Evolutionary conservation across 2,329 filamentous ascomycete species (phyloP).

Genomic region (Sordariomycetes sp.): DNA sequence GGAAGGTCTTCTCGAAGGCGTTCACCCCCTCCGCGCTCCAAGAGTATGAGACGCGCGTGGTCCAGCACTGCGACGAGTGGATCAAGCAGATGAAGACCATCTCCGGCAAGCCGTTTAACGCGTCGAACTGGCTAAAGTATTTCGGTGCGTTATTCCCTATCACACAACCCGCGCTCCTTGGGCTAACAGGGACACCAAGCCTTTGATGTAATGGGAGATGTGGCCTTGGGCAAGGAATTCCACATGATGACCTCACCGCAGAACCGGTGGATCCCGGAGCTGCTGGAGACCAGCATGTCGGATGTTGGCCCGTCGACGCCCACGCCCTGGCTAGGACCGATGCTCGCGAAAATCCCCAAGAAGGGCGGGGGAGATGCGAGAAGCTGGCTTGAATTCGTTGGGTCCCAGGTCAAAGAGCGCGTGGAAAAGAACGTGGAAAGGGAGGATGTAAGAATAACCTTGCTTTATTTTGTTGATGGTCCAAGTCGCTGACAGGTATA

Average conservation of each 20-base stretch:
- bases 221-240: constrained; percentile 25
- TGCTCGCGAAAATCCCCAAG: neutral
- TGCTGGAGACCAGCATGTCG: neutral
- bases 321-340: neutral
- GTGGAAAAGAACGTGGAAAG: constrained; percentile 1
- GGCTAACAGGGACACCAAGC: neutral
- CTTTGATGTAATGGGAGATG: constrained; percentile 29
- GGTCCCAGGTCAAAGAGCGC: constrained; percentile 1
- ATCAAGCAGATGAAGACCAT: constrained; percentile 12
- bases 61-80: constrained; percentile 13
- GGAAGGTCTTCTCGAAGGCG: constrained; percentile 21
- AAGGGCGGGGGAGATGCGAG: neutral
- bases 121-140: constrained; percentile 20
- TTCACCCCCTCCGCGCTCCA: constrained; percentile 14
- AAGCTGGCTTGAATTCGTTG: neutral
- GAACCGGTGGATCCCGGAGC: constrained; percentile 69
- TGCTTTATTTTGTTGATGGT: too few species aligned
- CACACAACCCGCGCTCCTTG: neutral
- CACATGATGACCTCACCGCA: constrained; percentile 57
- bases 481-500: neutral
- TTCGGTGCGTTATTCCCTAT: constrained; percentile 13
- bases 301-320: neutral
- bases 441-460: neutral
- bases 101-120: constrained; percentile 14
- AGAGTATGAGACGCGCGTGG: constrained; percentile 18